Conservation (phyloP, 768 basidiomycete species). For the Trametes punicea region DNA sequence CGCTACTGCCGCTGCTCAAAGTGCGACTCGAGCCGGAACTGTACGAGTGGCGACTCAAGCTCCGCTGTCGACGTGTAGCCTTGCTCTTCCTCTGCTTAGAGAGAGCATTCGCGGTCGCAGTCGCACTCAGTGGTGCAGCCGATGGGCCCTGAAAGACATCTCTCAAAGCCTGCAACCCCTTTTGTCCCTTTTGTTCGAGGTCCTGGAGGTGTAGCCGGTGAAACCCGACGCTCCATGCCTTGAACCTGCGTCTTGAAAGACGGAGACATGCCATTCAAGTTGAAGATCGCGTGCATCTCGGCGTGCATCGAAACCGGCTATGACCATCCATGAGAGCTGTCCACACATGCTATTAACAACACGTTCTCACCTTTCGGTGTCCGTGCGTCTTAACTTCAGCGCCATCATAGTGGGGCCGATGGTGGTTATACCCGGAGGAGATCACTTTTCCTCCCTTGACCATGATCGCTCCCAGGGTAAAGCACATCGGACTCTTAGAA, state of each 20-base stretch:
- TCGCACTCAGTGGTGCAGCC: neutral
- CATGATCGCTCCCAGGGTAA: slow-evolving; percentile 44
- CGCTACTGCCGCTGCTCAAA: neutral
- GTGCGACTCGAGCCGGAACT: neutral
- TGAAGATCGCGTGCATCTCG: slow-evolving; percentile 59
- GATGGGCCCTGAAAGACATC: slow-evolving; percentile 14
- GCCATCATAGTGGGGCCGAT: slow-evolving; percentile 52
- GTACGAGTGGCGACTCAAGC: slow-evolving; percentile 1
- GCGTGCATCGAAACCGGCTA: slow-evolving; percentile 52
- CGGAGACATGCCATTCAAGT: slow-evolving; percentile 46
- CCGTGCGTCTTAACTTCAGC: slow-evolving; percentile 36
- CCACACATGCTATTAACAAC: slow-evolving; percentile 30
- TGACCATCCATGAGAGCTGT: neutral
- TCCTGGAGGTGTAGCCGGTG: slow-evolving; percentile 24
- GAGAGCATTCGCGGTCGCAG: neutral
- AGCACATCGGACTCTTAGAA: slow-evolving; percentile 49
- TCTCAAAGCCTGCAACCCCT: slow-evolving; percentile 21
- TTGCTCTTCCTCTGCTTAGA: slow-evolving; percentile 16
- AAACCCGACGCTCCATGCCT: slow-evolving; percentile 34
- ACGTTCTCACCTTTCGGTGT: slow-evolving; percentile 34
- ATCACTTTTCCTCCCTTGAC: slow-evolving; percentile 57
- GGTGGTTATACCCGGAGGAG: slow-evolving; percentile 52
- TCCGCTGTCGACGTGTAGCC: slow-evolving; percentile 3
- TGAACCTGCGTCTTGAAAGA: slow-evolving; percentile 54
- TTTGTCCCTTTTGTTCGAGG: slow-evolving; percentile 25